Conservation (phyloP, 1,284 basidiomycete species). For the Heliocybe sulcata region DNA sequence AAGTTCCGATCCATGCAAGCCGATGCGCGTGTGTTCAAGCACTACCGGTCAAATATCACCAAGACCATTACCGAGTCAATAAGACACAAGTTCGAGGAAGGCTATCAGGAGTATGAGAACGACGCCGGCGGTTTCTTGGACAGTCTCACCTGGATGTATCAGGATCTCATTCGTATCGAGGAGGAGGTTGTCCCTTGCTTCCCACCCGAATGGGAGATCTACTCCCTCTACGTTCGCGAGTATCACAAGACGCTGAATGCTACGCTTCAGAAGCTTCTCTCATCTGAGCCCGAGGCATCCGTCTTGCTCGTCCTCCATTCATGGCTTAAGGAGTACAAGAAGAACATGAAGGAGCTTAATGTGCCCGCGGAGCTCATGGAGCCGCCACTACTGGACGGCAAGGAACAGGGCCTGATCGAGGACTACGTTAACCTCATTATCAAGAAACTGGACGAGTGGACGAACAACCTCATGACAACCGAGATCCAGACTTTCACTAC, state of each 20-base stretch:
- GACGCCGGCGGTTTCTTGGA: conserved; percentile 75
- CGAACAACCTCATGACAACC: conserved; percentile 87
- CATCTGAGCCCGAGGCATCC: conserved; percentile 79
- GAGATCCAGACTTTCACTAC: conserved; percentile 84
- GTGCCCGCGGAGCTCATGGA: conserved; percentile 79
- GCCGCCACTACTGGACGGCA: conserved; percentile 88
- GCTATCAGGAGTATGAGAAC: conserved; percentile 55
- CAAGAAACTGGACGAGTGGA: conserved; percentile 97
- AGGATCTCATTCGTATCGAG: conserved; percentile 90
- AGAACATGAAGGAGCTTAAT: conserved; percentile 90
- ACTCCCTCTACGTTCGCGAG: conserved; percentile 77
- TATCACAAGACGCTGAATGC: conserved; percentile 90
- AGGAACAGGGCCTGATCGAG: conserved; percentile 90
- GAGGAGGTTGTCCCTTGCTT: conserved; percentile 86
- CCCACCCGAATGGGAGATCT: conserved; percentile 88
- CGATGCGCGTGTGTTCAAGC: conserved; percentile 90
- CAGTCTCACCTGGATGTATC: conserved; percentile 85
- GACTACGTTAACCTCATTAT: conserved; percentile 94
- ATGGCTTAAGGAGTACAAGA: conserved; percentile 94
- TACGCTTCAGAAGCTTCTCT: conserved; percentile 67
- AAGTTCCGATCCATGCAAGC: conserved; percentile 91
- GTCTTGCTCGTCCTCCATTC: conserved; percentile 82
- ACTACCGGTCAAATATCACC: conserved; percentile 89
- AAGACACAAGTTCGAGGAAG: conserved; percentile 65
- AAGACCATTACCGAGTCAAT: conserved; percentile 80